Percentiles rank a stretch among this genome's conserved stretches.
Evolutionary conservation across 2,329 filamentous ascomycete genomes (phyloP).

Genomic region (Apiospora koreana): DNA sequence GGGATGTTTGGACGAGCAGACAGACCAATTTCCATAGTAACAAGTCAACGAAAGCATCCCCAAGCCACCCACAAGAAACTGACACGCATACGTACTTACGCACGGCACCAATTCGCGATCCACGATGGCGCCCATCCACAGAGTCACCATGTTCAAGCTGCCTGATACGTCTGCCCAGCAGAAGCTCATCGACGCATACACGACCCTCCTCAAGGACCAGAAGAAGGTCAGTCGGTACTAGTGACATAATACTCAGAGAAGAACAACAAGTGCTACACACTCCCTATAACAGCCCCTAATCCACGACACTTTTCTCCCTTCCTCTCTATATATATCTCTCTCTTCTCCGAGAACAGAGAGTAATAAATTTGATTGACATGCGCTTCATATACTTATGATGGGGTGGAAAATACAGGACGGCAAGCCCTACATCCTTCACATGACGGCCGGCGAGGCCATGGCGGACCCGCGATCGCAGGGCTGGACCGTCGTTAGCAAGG

Average conservation of each 20-base stretch:
- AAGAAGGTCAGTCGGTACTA: conserved; percentile 38
- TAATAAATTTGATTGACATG: no score
- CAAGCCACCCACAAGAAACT: background rate
- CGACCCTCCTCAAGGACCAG: conserved; percentile 40
- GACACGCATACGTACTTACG: background rate
- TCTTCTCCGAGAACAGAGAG: no score
- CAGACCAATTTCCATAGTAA: background rate
- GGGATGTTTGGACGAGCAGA: no score
- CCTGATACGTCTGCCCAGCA: conserved; percentile 44
- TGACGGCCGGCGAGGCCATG: conserved; percentile 51
- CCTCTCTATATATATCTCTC: no score
- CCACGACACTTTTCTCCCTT: no score
- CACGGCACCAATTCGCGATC: background rate
- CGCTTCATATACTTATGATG: background rate
- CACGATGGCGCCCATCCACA: conserved; percentile 46
- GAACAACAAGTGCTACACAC: background rate
- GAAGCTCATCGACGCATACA: conserved; percentile 47
- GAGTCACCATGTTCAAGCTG: conserved; percentile 57
- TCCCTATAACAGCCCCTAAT: no score
- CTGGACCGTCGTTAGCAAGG: conserved; percentile 54
- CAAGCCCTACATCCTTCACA: conserved; percentile 67
- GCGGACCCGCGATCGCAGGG: conserved; percentile 54
- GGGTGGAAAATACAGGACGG: conserved; percentile 55
- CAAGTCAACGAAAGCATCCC: no score
- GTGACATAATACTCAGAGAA: no score